Base-by-base conservation (phyloP, 1,139 yeast species). In the Taphrina sp. region DNA sequence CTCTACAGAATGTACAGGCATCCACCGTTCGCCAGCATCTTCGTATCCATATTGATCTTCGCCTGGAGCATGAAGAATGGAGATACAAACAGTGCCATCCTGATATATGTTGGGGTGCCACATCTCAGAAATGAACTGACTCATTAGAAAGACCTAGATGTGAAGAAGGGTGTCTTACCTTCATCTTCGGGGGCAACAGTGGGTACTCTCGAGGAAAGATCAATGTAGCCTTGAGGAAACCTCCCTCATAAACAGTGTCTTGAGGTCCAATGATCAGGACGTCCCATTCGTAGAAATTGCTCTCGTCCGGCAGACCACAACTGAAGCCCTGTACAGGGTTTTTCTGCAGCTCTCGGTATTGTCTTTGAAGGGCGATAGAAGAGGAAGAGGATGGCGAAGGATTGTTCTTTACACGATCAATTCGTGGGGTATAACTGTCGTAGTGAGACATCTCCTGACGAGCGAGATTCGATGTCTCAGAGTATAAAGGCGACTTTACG, bases 1-100 rank as follows among this genome's bases (percentile, higher is more conserved):
- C 47, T 63, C 65, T 20, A 63, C 61, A 5, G 64, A 57, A 36
- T 63, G 65, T 19, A 63, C 65, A 12, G 65, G 65, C 14, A 61
- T 37, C 65, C 65, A 63, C 20, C 65, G 62, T 44, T 63, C 65
- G 16, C 65, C 64, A 3, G 65, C 65, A 43, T 63, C 65, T 41
- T 63, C 65, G 42, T 61, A 62, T 8, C 65, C 65, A 39, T 58
- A 61, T 38, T 63, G 62, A 43, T 63, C 65, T 28, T 63, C 65
- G 20, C 63, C 65, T 3, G 65, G 65, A 3, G 64, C 63, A 47
- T 63, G 65, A 38, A 63, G 60, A 35, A 63, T 63, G 24, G 64
- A 61, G 19, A 63, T 63, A 51, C 65, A 63, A 28, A 63, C 65
- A 24, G 51, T 58, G 17, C 65, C 65, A 36, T 63, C 64, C 12